These are phyloP conservation scores for Phragmites australis DNA, from an alignment of 176 grass and related monocot genomes.

Conservation along the genomic window DNA sequence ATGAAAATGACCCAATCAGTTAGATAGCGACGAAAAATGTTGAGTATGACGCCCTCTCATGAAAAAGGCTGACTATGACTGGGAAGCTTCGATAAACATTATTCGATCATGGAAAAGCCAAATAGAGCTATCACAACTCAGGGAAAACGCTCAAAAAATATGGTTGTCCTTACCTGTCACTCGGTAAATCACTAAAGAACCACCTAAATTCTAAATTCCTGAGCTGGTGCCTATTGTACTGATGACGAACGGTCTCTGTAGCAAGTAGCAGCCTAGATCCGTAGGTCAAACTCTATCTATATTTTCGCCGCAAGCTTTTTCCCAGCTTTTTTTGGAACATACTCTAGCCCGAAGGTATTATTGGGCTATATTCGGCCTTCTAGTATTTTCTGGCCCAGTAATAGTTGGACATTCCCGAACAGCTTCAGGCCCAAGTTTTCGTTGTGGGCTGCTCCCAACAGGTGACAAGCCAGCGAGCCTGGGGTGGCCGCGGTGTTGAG, in stretches of 20 bases:
- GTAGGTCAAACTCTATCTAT: no score
- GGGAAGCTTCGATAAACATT: neutral
- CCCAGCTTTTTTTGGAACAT: no score
- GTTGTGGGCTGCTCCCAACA: neutral
- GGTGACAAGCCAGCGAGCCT: neutral
- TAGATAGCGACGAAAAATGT: neutral
- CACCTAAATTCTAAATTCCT: neutral
- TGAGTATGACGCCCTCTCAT: neutral
- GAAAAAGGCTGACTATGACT: neutral
- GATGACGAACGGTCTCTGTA: neutral
- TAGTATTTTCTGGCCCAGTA: neutral
- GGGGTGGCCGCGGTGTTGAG: no score
- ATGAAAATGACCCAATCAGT: neutral
- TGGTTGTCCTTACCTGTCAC: slow-evolving; percentile 3
- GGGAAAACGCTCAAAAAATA: neutral
- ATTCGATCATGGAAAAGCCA: neutral
- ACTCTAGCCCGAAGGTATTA: neutral
- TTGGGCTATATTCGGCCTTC: neutral
- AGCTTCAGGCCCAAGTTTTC: neutral
- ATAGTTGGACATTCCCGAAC: neutral
- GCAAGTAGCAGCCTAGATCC: no score
- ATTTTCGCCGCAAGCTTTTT: no score
- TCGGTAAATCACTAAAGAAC: neutral
- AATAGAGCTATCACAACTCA: neutral
- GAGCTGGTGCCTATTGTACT: neutral